Evolutionary conservation across 2,329 filamentous ascomycete genomes (phyloP).

Genomic region (Eurotiales sp.): DNA sequence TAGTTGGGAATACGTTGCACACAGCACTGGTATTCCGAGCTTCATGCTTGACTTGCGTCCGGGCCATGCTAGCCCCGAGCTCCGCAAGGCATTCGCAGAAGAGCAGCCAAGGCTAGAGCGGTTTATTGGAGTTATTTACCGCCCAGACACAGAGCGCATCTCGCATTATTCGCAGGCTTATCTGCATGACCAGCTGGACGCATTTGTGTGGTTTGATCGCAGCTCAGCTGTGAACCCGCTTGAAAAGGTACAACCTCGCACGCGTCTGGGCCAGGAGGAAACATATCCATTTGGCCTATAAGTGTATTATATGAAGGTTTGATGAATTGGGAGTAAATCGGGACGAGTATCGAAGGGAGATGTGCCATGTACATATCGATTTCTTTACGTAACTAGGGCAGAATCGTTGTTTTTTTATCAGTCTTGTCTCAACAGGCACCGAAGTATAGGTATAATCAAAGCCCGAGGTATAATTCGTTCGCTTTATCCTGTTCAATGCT

Average conservation of each 20-base stretch:
- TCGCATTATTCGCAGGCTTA: conserved; percentile 49
- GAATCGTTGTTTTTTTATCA: too few species aligned
- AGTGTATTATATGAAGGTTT: too few species aligned
- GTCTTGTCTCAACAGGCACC: too few species aligned
- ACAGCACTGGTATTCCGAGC: conserved; percentile 42
- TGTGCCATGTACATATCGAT: too few species aligned
- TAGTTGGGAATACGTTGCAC: conserved; percentile 50
- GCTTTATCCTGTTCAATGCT: too few species aligned
- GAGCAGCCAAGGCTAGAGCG: conserved; percentile 42
- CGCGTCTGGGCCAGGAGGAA: conserved; percentile 42
- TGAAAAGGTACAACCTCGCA: conserved; percentile 30
- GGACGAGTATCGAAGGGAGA: too few species aligned
- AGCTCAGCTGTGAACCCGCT: conserved; percentile 45
- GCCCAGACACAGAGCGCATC: conserved; percentile 46
- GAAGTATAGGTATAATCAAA: too few species aligned
- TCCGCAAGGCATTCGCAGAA: conserved; percentile 35
- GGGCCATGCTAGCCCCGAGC: conserved; percentile 29
- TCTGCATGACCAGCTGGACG: conserved; percentile 49
- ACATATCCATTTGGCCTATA: conserved; percentile 53
- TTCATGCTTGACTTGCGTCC: conserved; percentile 48
- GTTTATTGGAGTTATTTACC: conserved; percentile 54
- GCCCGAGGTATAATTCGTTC: too few species aligned
- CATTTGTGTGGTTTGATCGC: conserved; percentile 49
- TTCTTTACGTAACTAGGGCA: too few species aligned
- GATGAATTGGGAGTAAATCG: too few species aligned